Conservation (phyloP, 192 early-diverging fungal genomes). For the Anaeromyces robustus region DNA sequence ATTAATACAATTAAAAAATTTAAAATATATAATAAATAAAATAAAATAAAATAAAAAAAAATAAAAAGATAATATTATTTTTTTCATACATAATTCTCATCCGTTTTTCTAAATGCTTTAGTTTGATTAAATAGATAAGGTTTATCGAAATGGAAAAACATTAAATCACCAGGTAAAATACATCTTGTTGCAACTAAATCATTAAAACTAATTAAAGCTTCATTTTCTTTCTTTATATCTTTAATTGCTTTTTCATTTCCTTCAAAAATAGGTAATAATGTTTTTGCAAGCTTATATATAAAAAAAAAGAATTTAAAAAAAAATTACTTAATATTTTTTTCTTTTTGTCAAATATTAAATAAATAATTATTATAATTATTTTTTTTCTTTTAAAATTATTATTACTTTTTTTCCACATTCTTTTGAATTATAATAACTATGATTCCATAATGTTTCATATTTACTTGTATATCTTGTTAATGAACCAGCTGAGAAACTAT, state of each 20-base stretch:
- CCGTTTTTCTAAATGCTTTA: conserved; percentile 10
- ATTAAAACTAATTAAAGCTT: not conserved
- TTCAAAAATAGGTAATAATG: conserved; percentile 23
- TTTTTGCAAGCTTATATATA: conserved; percentile 13
- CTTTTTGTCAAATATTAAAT: no score
- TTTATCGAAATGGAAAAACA: conserved; percentile 28
- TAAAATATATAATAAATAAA: no score
- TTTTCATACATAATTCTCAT: conserved; percentile 17
- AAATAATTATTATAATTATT: no score
- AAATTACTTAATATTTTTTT: no score
- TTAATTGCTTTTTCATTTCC: not conserved
- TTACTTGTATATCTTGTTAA: conserved; percentile 30
- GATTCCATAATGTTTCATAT: conserved; percentile 29
- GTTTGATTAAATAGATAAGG: conserved; percentile 20
- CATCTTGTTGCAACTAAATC: not conserved
- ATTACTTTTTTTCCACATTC: conserved; percentile 25
- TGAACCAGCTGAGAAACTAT: conserved; percentile 18
- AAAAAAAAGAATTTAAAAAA: no score
- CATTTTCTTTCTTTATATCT: not conserved
- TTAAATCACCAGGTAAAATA: conserved; percentile 4
- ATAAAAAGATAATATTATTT: no score
- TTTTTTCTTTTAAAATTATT: not conserved
- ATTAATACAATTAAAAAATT: no score
- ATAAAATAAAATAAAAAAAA: no score
- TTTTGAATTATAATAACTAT: conserved; percentile 19